Conservation (phyloP, 345 rosid species). For the Gossypium longicalyx region DNA sequence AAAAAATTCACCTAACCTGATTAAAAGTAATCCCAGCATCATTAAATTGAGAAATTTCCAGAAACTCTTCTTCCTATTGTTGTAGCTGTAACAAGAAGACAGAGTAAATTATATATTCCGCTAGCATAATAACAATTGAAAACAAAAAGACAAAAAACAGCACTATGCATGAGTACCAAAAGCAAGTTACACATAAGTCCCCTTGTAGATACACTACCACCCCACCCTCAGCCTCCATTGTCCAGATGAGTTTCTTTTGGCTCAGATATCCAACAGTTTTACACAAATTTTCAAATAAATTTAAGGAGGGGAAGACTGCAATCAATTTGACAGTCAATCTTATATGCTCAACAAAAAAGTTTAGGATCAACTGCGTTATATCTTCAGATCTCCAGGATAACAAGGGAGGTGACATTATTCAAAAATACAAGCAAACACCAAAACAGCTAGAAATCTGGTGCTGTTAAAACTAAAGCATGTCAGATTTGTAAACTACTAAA, state of each 20-base stretch:
- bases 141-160: background rate
- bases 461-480: background rate
- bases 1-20: conserved; percentile 52
- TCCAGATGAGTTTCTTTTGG: background rate
- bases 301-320: background rate
- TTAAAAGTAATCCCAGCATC: conserved; percentile 52
- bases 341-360: background rate
- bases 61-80: conserved; percentile 67
- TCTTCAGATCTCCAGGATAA: background rate
- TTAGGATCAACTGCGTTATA: background rate
- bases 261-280: background rate
- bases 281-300: background rate
- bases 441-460: background rate
- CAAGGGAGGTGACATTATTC: background rate
- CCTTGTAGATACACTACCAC: background rate
- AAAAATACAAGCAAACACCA: background rate
- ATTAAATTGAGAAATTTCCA: conserved; percentile 69
- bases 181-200: background rate
- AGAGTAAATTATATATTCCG: background rate
- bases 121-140: background rate
- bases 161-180: background rate
- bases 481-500: background rate
- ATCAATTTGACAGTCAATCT: background rate
- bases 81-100: conserved; percentile 54
- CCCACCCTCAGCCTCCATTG: background rate